phyloP scores from a whole-genome alignment of 2,329 filamentous ascomycete species.

The Incumbomyces delicatus region DNA sequence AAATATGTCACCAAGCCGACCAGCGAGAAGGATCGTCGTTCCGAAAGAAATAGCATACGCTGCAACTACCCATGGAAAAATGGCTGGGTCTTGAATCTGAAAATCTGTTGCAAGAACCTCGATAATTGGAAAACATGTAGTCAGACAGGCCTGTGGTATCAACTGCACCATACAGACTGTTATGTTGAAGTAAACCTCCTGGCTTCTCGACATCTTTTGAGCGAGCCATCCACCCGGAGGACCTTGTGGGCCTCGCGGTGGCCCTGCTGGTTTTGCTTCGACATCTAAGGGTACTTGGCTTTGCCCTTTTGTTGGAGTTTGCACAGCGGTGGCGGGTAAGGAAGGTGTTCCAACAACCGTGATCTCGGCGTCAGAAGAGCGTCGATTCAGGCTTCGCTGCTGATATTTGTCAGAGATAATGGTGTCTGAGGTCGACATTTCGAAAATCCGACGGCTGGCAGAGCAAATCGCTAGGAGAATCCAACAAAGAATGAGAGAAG shows the following conservation, averaged over 20 bases:
- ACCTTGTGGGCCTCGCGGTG: background rate
- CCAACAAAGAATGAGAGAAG: too few species aligned
- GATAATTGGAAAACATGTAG: conserved; percentile 30
- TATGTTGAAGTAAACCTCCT: conserved; percentile 29
- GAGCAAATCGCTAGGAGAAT: too few species aligned
- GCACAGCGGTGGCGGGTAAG: background rate
- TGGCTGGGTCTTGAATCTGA: conserved; percentile 23
- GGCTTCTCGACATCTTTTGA: conserved; percentile 12
- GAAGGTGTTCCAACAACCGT: background rate
- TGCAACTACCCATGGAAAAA: conserved; percentile 31
- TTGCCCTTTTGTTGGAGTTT: background rate
- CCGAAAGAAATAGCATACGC: conserved; percentile 36
- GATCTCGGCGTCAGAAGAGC: conserved; percentile 14
- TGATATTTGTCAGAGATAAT: too few species aligned
- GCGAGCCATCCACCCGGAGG: conserved; percentile 16
- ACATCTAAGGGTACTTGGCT: background rate
- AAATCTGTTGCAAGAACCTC: conserved; percentile 39
- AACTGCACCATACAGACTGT: conserved; percentile 40
- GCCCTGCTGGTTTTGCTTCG: background rate
- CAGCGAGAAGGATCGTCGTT: conserved; percentile 37
- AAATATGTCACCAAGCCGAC: conserved; percentile 35
- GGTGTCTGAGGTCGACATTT: too few species aligned
- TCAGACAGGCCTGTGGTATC: conserved; percentile 27
- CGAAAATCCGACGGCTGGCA: too few species aligned
- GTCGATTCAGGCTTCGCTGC: too few species aligned